Percentiles rank a stretch among this genome's conserved stretches.
These are phyloP conservation scores for Flammula alnicola DNA, from an alignment of 1,284 basidiomycete species.

Conservation along the genomic window DNA sequence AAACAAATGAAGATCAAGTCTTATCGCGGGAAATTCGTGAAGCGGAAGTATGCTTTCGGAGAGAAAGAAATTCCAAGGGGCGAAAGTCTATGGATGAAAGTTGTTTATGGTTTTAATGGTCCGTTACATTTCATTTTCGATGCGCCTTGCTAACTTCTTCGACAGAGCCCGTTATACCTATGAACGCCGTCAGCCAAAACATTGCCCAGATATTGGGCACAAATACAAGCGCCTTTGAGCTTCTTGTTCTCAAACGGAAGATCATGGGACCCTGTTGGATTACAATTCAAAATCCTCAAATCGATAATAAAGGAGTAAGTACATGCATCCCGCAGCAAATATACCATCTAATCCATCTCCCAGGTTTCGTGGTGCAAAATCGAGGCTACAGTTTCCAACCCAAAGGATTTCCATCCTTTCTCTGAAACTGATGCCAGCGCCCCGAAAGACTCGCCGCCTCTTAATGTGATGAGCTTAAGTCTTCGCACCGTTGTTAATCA, in stretches of 20 bases:
- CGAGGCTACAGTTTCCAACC: conserved; percentile 85
- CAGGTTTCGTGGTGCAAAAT: conserved; percentile 96
- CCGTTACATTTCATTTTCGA: conserved; percentile 25
- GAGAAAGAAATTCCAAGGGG: conserved; percentile 82
- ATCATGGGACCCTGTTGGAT: conserved; percentile 99
- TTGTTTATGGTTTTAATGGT: conserved; percentile 87
- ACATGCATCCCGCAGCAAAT: conserved; percentile 1
- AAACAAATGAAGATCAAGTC: conserved; percentile 77
- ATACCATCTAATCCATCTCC: not conserved
- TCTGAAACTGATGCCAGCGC: conserved; percentile 73
- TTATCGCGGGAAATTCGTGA: conserved; percentile 85
- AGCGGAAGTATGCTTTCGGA: conserved; percentile 93
- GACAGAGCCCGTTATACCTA: conserved; percentile 66
- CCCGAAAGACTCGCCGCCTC: conserved; percentile 84
- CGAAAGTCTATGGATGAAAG: conserved; percentile 91
- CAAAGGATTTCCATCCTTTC: conserved; percentile 89
- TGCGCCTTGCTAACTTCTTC: not conserved
- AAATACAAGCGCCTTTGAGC: conserved; percentile 91
- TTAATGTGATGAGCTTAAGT: conserved; percentile 91
- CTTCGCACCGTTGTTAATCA: conserved; percentile 95
- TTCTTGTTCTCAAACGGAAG: conserved; percentile 94
- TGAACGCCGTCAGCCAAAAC: conserved; percentile 78
- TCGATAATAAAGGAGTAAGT: conserved; percentile 80
- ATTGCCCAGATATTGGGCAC: conserved; percentile 93
- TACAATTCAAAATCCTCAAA: conserved; percentile 74